These are phyloP conservation scores for Lentinula edodes DNA, from an alignment of 768 basidiomycete species.

Conservation along the genomic window DNA sequence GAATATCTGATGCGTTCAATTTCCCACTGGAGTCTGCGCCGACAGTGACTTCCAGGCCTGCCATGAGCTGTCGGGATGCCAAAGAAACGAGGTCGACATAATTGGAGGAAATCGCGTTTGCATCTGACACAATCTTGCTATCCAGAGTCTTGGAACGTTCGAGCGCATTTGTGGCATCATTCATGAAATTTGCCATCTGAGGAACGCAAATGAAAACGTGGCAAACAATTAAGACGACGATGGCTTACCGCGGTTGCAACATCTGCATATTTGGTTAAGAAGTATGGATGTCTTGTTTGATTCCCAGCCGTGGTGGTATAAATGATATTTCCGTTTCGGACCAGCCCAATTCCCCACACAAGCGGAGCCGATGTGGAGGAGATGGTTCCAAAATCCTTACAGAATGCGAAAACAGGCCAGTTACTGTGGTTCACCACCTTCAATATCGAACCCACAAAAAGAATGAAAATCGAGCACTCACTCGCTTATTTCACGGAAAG, in stretches of 20 bases:
- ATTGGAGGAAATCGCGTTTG: slow-evolving; percentile 27
- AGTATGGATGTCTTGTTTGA: slow-evolving; percentile 6
- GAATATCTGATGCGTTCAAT: slow-evolving; percentile 34
- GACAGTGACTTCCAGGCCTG: slow-evolving; percentile 40
- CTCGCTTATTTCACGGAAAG: slow-evolving; percentile 31
- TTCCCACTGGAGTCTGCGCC: slow-evolving; percentile 18
- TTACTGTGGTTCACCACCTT: slow-evolving; percentile 18
- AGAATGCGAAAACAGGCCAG: slow-evolving; percentile 39
- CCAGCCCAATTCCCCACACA: slow-evolving; percentile 7
- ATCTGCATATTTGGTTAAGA: slow-evolving; percentile 2
- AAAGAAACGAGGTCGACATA: slow-evolving; percentile 39
- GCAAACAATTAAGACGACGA: background rate
- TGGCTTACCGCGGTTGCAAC: slow-evolving; percentile 4
- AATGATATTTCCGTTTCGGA: background rate
- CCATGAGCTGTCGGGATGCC: slow-evolving; percentile 39
- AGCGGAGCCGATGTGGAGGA: slow-evolving; percentile 1
- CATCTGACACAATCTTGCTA: slow-evolving; percentile 28
- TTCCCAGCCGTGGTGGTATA: background rate
- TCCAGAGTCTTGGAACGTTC: slow-evolving; percentile 34
- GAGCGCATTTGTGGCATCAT: slow-evolving; percentile 32
- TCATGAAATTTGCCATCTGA: slow-evolving; percentile 8
- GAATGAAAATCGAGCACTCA: background rate
- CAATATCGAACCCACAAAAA: background rate
- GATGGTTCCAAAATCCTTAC: slow-evolving; percentile 33
- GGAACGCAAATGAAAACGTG: background rate